These are phyloP conservation scores for Stephanodiscus triporus DNA, from an alignment of 108 stramenopile species.

Conservation along the genomic window DNA sequence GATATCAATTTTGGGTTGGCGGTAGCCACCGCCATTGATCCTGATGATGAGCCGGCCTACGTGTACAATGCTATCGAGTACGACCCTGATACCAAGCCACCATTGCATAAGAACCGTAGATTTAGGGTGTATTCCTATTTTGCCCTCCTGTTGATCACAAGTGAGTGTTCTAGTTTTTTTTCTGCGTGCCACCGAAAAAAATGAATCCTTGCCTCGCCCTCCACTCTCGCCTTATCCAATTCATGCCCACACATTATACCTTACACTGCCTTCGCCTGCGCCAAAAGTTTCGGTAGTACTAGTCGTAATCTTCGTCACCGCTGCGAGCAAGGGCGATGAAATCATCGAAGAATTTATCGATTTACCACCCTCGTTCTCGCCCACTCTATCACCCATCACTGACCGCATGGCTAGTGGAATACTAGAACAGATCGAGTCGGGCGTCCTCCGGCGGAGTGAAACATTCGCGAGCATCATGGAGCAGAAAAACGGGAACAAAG, in stretches of 20 bases:
- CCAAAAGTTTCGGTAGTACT: constrained; percentile 2
- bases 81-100: constrained; percentile 80
- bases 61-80: constrained; percentile 80
- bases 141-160: constrained; percentile 29
- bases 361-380: not conserved
- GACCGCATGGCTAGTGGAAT: constrained; percentile 35
- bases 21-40: constrained; percentile 66
- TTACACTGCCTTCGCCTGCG: too few species aligned
- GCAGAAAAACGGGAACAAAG: not conserved
- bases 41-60: constrained; percentile 62
- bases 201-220: too few species aligned
- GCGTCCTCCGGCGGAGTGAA: constrained; percentile 26
- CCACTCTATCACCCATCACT: constrained; percentile 34
- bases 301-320: constrained; percentile 31
- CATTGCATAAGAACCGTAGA: constrained; percentile 66
- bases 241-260: too few species aligned
- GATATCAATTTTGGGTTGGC: constrained; percentile 48
- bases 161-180: not conserved
- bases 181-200: too few species aligned
- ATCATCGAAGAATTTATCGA: constrained; percentile 2
- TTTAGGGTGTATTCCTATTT: constrained; percentile 64
- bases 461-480: constrained; percentile 18
- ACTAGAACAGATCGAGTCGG: constrained; percentile 36
- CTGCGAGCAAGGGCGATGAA: constrained; percentile 27
- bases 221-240: too few species aligned